Percentiles rank a stretch among this genome's conserved stretches.
Conservation (phyloP, 1,139 yeast species). For the Diutina siamensis region DNA sequence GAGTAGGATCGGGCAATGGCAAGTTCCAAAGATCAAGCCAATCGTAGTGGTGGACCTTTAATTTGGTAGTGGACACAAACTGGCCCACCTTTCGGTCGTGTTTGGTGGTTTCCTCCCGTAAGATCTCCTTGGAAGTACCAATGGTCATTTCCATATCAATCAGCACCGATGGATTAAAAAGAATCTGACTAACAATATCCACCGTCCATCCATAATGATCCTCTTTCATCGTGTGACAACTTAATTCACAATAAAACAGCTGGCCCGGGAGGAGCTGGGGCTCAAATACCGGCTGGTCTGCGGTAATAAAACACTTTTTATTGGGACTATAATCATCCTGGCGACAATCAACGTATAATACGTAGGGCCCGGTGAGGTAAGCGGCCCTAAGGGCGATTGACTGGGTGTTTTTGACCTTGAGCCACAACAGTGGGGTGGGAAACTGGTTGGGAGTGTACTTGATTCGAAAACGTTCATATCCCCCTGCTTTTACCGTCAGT, state of each 20-base stretch:
- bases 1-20: conserved; percentile 31
- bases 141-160: conserved; percentile 61
- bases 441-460: background rate
- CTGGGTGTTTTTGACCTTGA: conserved; percentile 65
- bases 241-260: conserved; percentile 1
- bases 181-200: conserved; percentile 75
- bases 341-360: conserved; percentile 75
- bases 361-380: conserved; percentile 79
- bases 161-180: conserved; percentile 61
- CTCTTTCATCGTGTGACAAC: conserved; percentile 3
- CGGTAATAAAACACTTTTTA: conserved; percentile 43
- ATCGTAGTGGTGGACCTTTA: conserved; percentile 39
- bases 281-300: conserved; percentile 59
- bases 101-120: conserved; percentile 27
- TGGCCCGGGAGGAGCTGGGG: conserved; percentile 29
- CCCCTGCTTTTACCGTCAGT: conserved; percentile 3
- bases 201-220: conserved; percentile 57
- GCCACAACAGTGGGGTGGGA: conserved; percentile 24
- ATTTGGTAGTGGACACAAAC: conserved; percentile 6
- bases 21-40: conserved; percentile 68
- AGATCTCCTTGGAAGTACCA: conserved; percentile 36
- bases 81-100: conserved; percentile 13
- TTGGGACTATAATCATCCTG: conserved; percentile 52
- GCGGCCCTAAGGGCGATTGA: conserved; percentile 76
- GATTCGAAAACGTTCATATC: background rate